Evolutionary conservation across 495 filamentous ascomycete genomes (phyloP).

Genomic region (Umbilicaria muhlenbergii): DNA sequence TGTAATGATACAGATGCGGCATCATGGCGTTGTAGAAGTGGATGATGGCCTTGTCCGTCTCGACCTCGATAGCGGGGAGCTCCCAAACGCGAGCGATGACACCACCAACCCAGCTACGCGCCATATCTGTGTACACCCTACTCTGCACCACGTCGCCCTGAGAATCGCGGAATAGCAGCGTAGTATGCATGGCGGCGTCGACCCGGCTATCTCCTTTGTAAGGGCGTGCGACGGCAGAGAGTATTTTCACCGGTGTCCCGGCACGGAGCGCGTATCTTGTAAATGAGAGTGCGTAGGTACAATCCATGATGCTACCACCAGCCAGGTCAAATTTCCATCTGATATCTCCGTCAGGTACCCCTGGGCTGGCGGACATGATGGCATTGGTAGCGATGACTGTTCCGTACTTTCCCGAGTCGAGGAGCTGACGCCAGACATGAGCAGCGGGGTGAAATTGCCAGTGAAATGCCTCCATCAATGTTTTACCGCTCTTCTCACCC

Average conservation of each 20-base stretch:
- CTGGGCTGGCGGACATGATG: slow-evolving; percentile 11
- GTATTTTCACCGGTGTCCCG: slow-evolving; percentile 6
- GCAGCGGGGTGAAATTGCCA: slow-evolving; percentile 27
- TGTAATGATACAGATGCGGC: slow-evolving; percentile 25
- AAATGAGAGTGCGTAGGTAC: no score
- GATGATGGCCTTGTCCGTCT: slow-evolving; percentile 22
- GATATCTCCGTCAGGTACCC: slow-evolving; percentile 29
- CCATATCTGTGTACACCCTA: slow-evolving; percentile 18
- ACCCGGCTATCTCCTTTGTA: slow-evolving; percentile 14
- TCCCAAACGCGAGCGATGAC: slow-evolving; percentile 23
- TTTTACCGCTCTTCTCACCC: no score
- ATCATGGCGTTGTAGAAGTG: slow-evolving; percentile 22
- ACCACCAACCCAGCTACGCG: slow-evolving; percentile 6
- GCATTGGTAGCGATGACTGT: slow-evolving; percentile 13
- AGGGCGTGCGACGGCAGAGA: slow-evolving; percentile 6
- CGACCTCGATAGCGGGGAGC: slow-evolving; percentile 15
- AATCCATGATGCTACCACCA: slow-evolving; percentile 32
- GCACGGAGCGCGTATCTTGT: slow-evolving; percentile 11
- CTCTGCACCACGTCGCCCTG: slow-evolving; percentile 8
- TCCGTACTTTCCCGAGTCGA: slow-evolving; percentile 19
- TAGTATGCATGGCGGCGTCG: slow-evolving; percentile 20
- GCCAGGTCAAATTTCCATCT: slow-evolving; percentile 35
- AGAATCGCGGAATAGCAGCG: slow-evolving; percentile 13
- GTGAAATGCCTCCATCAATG: slow-evolving; percentile 12
- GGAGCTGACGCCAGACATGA: slow-evolving; percentile 18